Conservation (phyloP, 257 asterid genomes). For the Anisodus tanguticus region DNA sequence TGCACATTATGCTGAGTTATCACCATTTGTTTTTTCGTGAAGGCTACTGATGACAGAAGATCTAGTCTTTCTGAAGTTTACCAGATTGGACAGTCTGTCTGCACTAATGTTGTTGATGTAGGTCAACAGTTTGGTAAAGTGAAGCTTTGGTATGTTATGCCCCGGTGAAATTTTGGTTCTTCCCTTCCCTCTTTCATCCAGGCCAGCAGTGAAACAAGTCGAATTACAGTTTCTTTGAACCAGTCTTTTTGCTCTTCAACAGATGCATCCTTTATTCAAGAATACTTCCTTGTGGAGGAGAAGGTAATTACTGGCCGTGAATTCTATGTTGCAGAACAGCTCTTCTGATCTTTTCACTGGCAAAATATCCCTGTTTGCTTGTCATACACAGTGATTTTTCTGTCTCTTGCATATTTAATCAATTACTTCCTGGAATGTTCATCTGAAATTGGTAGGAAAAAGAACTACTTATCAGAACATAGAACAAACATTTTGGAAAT, state of each 20-base stretch:
- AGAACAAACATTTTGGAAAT: neutral
- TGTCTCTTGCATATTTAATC: neutral
- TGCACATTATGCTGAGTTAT: constrained; percentile 6
- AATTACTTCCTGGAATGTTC: neutral
- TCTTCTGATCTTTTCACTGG: constrained; percentile 19
- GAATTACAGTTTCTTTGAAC: constrained; percentile 86
- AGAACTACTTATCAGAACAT: neutral
- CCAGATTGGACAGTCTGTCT: constrained; percentile 88
- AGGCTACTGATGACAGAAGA: constrained; percentile 85
- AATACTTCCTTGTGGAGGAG: constrained; percentile 79
- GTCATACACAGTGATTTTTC: neutral
- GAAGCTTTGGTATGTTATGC: constrained; percentile 16
- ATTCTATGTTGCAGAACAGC: neutral
- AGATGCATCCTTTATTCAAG: constrained; percentile 87
- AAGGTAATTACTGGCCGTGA: constrained; percentile 55
- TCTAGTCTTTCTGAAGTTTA: constrained; percentile 71
- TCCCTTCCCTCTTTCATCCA: constrained; percentile 41
- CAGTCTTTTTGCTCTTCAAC: constrained; percentile 83
- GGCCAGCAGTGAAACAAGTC: constrained; percentile 73
- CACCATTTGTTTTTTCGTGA: constrained; percentile 33
- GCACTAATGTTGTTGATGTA: constrained; percentile 83
- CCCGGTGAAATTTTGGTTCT: constrained; percentile 27
- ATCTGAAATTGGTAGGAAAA: neutral
- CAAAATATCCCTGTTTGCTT: neutral
- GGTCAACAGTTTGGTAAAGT: constrained; percentile 30